Evolutionary conservation across 371 early-diverging fungal species (phyloP).

Genomic region (Gilbertella persicaria): DNA sequence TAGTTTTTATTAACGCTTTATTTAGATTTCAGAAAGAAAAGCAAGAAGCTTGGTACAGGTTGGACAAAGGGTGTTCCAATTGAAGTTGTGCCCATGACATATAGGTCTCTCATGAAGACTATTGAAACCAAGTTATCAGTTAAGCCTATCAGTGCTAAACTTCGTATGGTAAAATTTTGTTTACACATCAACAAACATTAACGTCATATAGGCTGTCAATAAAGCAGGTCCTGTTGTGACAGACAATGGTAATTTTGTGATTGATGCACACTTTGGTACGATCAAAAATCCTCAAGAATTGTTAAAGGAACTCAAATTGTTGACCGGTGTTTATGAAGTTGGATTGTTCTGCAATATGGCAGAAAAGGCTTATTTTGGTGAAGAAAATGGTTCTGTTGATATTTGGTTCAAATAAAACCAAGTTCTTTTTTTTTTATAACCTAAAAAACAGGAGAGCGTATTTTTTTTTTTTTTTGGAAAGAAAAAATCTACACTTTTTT

Average conservation of each 20-base stretch:
- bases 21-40: slow-evolving; percentile 83
- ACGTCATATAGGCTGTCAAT: slow-evolving; percentile 39
- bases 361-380: slow-evolving; percentile 84
- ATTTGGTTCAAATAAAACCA: slow-evolving; percentile 1
- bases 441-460: not conserved
- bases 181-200: not conserved
- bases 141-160: slow-evolving; percentile 39
- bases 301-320: slow-evolving; percentile 61
- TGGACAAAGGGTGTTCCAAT: slow-evolving; percentile 89
- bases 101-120: slow-evolving; percentile 23
- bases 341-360: slow-evolving; percentile 91
- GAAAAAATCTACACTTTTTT: not conserved
- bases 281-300: slow-evolving; percentile 64
- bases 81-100: slow-evolving; percentile 86
- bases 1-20: too few species aligned
- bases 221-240: slow-evolving; percentile 96
- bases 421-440: not conserved
- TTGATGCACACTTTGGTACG: slow-evolving; percentile 84
- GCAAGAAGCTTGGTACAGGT: slow-evolving; percentile 72
- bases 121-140: slow-evolving; percentile 20
- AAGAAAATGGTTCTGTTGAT: slow-evolving; percentile 27
- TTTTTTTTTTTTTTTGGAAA: not conserved
- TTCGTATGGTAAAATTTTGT: slow-evolving; percentile 73
- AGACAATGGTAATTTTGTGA: slow-evolving; percentile 93
- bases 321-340: slow-evolving; percentile 90